These are phyloP conservation scores for Tolypocladium inflatum DNA, from an alignment of 2,329 filamentous ascomycete genomes.

Conservation along the genomic window DNA sequence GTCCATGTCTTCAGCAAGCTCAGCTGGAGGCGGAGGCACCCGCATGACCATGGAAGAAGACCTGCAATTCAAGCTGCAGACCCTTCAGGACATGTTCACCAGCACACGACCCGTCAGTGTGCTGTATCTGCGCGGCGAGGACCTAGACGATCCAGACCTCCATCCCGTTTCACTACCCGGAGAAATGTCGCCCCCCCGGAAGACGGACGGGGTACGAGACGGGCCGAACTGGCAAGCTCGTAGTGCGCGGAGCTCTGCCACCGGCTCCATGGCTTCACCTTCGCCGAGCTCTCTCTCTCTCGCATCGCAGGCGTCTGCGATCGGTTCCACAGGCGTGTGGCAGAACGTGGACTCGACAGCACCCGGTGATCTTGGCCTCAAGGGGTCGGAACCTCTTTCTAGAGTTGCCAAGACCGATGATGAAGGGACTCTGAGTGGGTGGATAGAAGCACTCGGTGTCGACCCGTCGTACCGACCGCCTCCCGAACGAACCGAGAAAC, in stretches of 20 bases:
- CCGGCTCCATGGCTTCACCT: conserved; percentile 54
- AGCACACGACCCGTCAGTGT: conserved; percentile 73
- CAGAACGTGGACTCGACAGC: conserved; percentile 45
- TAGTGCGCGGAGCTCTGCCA: conserved; percentile 48
- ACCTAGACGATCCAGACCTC: conserved; percentile 69
- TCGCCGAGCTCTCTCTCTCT: conserved; percentile 57
- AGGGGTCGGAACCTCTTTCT: conserved; percentile 43
- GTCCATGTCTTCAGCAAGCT: conserved; percentile 80
- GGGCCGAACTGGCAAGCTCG: conserved; percentile 39
- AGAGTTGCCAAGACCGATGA: conserved; percentile 46
- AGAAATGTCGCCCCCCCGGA: conserved; percentile 52
- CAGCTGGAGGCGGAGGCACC: conserved; percentile 34
- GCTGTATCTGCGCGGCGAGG: conserved; percentile 67
- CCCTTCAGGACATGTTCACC: conserved; percentile 79
- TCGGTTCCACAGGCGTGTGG: conserved; percentile 39
- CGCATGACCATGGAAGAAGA: conserved; percentile 60
- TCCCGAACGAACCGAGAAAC: conserved; percentile 57
- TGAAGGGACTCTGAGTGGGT: conserved; percentile 60
- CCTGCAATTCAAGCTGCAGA: conserved; percentile 67
- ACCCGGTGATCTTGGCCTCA: conserved; percentile 36
- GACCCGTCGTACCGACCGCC: conserved; percentile 78
- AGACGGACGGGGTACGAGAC: conserved; percentile 35
- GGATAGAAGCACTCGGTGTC: conserved; percentile 89
- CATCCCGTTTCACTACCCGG: conserved; percentile 67
- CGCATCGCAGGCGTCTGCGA: conserved; percentile 42